These are phyloP conservation scores for Curvularia sp. DNA, from an alignment of 2,329 filamentous ascomycete genomes.

Conservation along the genomic window DNA sequence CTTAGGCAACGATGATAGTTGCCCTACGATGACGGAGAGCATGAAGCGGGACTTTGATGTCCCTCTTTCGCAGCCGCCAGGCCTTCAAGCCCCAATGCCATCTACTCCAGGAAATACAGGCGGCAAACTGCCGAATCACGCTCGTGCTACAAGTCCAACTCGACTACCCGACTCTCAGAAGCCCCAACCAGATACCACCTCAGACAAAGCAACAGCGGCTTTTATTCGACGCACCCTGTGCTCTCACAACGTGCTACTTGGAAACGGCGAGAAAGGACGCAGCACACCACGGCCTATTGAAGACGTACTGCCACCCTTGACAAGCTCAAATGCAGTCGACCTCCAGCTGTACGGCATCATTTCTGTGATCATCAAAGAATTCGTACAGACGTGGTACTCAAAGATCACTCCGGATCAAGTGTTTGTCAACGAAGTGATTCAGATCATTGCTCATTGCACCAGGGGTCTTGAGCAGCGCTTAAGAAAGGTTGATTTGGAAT, in stretches of 20 bases:
- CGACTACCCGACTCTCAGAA: slow-evolving; percentile 32
- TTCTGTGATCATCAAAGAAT: slow-evolving; percentile 86
- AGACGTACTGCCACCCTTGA: slow-evolving; percentile 85
- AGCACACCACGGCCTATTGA: slow-evolving; percentile 74
- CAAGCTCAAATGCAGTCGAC: slow-evolving; percentile 92
- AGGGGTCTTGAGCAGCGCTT: slow-evolving; percentile 85
- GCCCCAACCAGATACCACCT: slow-evolving; percentile 56
- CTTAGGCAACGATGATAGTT: slow-evolving; percentile 26
- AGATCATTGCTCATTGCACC: slow-evolving; percentile 91
- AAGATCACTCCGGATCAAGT: slow-evolving; percentile 90
- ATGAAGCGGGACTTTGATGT: slow-evolving; percentile 29
- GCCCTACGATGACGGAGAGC: slow-evolving; percentile 38
- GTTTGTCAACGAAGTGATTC: slow-evolving; percentile 86
- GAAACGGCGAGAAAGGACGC: slow-evolving; percentile 58
- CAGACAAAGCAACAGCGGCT: slow-evolving; percentile 78
- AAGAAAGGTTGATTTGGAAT: slow-evolving; percentile 81
- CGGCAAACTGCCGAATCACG: slow-evolving; percentile 22
- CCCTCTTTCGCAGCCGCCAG: slow-evolving; percentile 34
- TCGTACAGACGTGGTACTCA: slow-evolving; percentile 90
- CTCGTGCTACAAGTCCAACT: slow-evolving; percentile 25
- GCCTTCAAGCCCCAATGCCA: slow-evolving; percentile 24
- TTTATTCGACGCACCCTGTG: slow-evolving; percentile 86
- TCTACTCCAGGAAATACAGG: slow-evolving; percentile 18
- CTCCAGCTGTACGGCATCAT: slow-evolving; percentile 91
- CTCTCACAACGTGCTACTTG: slow-evolving; percentile 63